Evolutionary conservation across 2,329 filamentous ascomycete species (phyloP), one percentile per base, ranked within the genome.

Genomic region (Dactylellina parvicollis): DNA sequence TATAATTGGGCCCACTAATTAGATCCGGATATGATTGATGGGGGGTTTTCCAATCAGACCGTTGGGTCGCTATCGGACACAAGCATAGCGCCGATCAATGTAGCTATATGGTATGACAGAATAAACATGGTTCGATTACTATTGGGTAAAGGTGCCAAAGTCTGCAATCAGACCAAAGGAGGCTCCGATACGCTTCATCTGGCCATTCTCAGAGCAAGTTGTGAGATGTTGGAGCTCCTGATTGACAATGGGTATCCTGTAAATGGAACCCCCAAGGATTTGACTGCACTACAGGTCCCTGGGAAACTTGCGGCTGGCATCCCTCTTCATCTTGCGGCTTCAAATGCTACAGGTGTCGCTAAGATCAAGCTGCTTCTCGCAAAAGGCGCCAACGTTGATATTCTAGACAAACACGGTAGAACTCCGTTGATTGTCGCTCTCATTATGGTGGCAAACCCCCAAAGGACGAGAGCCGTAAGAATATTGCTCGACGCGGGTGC

Each of bases 301-400:
- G 2, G 52, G 32, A 5, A 18, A 26, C 5, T 22, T 24, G 10
- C 42, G 38, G 8, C 38, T 22, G 38, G 42, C 38, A 24, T 36
- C 22, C 55, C 55, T 1, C 32, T 59, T 22, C 55, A 59, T 16
- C 18, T 30, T 10, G 40, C n/a, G n/a, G n/a, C n/a, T n/a, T n/a
- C n/a, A n/a, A n/a, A n/a, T n/a, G n/a, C n/a, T n/a, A n/a, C n/a
- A n/a, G n/a, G n/a, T n/a, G n/a, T n/a, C n/a, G n/a, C n/a, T n/a
- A 26, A 20, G 1, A 20, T 59, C 9, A 28, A 34, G 16, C 14
- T 47, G 9, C 55, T 59, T 32, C 24, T 59, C 7, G 34, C 24
- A 44, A 69, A 34, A 14, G n/a, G 55, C 4, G 55, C 55, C 14
- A n/a, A 36, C 10, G 26, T 59, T 14, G 36, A 59, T 34, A 42